phyloP scores from a whole-genome alignment of 768 basidiomycete genomes.

The Pholiota microspora region DNA sequence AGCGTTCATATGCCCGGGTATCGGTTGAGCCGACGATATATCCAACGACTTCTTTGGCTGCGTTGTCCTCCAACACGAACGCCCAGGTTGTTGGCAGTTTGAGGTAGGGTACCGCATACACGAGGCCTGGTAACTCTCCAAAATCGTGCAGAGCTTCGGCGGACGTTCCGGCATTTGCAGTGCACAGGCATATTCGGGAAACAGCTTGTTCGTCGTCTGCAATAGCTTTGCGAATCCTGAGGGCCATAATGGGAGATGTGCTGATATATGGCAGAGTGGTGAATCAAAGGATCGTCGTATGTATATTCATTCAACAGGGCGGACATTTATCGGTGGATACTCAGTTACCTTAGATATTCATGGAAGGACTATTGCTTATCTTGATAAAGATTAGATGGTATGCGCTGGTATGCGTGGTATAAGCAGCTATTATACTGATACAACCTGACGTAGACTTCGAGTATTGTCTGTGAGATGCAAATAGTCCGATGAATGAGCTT shows the following conservation, averaged over 20 bases:
- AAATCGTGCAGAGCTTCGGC: slow-evolving; percentile 61
- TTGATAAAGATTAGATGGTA: neutral
- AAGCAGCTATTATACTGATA: slow-evolving; percentile 15
- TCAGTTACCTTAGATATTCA: no score
- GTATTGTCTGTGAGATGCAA: neutral
- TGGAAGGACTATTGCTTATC: slow-evolving; percentile 1
- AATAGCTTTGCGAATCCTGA: slow-evolving; percentile 55
- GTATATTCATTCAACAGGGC: neutral
- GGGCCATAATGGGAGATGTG: slow-evolving; percentile 30
- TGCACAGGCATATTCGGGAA: slow-evolving; percentile 72
- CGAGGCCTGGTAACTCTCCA: slow-evolving; percentile 64
- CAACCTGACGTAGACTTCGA: slow-evolving; percentile 6
- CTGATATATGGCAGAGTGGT: slow-evolving; percentile 1
- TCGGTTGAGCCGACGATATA: slow-evolving; percentile 70
- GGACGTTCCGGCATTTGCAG: slow-evolving; percentile 67
- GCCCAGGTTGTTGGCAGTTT: slow-evolving; percentile 67
- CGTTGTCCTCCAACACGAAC: slow-evolving; percentile 66
- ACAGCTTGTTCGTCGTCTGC: slow-evolving; percentile 54
- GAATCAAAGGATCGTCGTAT: neutral
- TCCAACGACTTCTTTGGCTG: slow-evolving; percentile 54
- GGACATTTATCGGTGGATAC: neutral
- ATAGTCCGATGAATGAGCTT: neutral
- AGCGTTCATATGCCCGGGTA: slow-evolving; percentile 60
- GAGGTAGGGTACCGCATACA: slow-evolving; percentile 77
- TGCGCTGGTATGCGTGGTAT: slow-evolving; percentile 5